Conservation (phyloP, 345 rosid species). For the Hibiscus mutabilis region DNA sequence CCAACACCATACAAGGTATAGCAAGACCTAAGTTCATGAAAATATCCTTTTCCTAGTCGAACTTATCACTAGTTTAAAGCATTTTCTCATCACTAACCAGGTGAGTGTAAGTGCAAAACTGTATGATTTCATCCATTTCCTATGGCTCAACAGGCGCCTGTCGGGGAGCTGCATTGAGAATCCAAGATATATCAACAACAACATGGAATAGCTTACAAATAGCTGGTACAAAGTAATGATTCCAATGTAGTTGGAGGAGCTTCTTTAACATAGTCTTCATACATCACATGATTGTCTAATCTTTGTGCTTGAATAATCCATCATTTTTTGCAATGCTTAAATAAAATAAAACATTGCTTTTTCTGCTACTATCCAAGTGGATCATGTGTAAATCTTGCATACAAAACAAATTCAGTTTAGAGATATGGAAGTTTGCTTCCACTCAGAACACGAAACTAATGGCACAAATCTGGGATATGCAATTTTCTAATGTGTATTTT, state of each 20-base stretch:
- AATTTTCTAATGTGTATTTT: not conserved
- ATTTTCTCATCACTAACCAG: slow-evolving; percentile 26
- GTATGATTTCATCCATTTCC: slow-evolving; percentile 90
- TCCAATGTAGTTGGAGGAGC: slow-evolving; percentile 19
- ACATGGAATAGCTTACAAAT: slow-evolving; percentile 15
- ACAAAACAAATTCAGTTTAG: not conserved
- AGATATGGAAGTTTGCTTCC: not conserved
- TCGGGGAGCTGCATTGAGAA: slow-evolving; percentile 77
- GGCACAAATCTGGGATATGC: not conserved
- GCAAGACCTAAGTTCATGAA: not conserved
- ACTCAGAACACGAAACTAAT: not conserved
- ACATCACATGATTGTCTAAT: not conserved
- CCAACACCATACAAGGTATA: slow-evolving; percentile 94
- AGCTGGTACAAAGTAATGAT: slow-evolving; percentile 7
- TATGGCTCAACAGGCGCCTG: slow-evolving; percentile 99
- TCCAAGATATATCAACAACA: not conserved
- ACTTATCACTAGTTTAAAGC: not conserved
- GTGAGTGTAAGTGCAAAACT: slow-evolving; percentile 83
- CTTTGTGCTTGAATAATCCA: not conserved
- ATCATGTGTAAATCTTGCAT: not conserved
- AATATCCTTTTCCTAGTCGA: not conserved
- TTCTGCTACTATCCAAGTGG: not conserved
- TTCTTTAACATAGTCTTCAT: not conserved
- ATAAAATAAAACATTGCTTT: not conserved
- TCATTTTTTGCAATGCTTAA: not conserved